phyloP scores from a whole-genome alignment of 805 yeast species.

The Torulaspora indica region DNA sequence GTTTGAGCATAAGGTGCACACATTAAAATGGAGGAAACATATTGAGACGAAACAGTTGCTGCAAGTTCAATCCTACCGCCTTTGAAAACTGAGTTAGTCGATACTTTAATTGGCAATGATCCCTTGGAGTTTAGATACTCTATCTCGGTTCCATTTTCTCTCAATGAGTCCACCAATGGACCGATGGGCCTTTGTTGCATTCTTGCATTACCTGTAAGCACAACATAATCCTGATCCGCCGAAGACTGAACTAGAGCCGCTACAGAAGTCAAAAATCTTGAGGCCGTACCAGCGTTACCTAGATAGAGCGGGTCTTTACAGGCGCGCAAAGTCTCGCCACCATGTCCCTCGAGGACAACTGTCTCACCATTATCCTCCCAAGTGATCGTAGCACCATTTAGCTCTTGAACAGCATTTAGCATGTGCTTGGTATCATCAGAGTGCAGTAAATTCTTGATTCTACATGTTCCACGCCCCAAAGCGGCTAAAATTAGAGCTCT shows the following conservation, averaged over 20 bases:
- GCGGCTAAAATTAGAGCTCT: constrained; percentile 93
- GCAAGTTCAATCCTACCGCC: constrained; percentile 94
- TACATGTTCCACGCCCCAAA: constrained; percentile 78
- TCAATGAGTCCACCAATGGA: constrained; percentile 87
- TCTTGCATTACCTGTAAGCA: constrained; percentile 88
- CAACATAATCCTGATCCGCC: constrained; percentile 42
- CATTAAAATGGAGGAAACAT: constrained; percentile 93
- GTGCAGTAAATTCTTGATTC: constrained; percentile 78
- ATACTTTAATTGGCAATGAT: constrained; percentile 75
- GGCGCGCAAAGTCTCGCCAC: constrained; percentile 65
- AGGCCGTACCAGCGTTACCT: constrained; percentile 98
- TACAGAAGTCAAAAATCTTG: constrained; percentile 87
- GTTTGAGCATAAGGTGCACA: constrained; percentile 93
- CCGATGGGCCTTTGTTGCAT: constrained; percentile 98
- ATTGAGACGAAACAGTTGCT: constrained; percentile 95
- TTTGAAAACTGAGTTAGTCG: constrained; percentile 63
- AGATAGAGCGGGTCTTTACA: constrained; percentile 67
- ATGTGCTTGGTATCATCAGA: constrained; percentile 95
- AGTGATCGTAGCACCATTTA: constrained; percentile 75
- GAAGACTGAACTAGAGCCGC: constrained; percentile 71
- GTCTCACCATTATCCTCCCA: constrained; percentile 91
- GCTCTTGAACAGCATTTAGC: constrained; percentile 76
- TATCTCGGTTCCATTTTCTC: constrained; percentile 70
- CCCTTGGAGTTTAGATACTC: constrained; percentile 70
- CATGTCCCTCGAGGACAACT: constrained; percentile 76